phyloP scores from a whole-genome alignment of 129 eudicot genomes.

The Flaveria linearis region DNA sequence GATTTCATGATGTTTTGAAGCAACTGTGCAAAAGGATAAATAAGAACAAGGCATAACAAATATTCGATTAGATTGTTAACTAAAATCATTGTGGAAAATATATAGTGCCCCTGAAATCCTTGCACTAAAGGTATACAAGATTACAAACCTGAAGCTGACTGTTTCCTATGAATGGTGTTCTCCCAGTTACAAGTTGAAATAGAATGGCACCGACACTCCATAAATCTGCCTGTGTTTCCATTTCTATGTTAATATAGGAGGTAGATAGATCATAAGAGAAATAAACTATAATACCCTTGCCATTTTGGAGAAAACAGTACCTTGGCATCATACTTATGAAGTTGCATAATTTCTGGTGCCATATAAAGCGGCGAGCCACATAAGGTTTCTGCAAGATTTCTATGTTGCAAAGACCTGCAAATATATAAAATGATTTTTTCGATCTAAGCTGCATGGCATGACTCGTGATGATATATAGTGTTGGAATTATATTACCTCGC shows the following conservation, averaged over 20 bases:
- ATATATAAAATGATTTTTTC: constrained; percentile 15
- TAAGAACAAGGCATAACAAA: neutral
- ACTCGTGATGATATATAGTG: neutral
- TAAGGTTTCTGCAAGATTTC: constrained; percentile 92
- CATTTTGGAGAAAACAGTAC: constrained; percentile 40
- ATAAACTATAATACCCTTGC: constrained; percentile 8
- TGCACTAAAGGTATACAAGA: constrained; percentile 20
- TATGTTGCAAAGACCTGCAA: constrained; percentile 84
- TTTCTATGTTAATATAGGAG: constrained; percentile 32
- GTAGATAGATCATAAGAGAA: constrained; percentile 1
- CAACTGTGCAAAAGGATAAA: constrained; percentile 48
- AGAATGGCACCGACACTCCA: constrained; percentile 98
- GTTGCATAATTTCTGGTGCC: constrained; percentile 94
- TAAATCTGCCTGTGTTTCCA: constrained; percentile 90
- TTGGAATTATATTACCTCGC: constrained; percentile 59
- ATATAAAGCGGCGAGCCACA: constrained; percentile 95
- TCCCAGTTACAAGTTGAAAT: constrained; percentile 92
- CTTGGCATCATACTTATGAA: constrained; percentile 97
- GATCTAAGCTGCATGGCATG: neutral
- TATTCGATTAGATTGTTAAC: constrained; percentile 16
- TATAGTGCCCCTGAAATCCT: constrained; percentile 13
- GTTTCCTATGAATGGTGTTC: constrained; percentile 88
- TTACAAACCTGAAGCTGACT: constrained; percentile 74
- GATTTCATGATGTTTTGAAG: constrained; percentile 75
- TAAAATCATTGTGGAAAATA: constrained; percentile 3